Evolutionary conservation across 495 filamentous ascomycete genomes (phyloP).

Genomic region (Oidiodendron maius): DNA sequence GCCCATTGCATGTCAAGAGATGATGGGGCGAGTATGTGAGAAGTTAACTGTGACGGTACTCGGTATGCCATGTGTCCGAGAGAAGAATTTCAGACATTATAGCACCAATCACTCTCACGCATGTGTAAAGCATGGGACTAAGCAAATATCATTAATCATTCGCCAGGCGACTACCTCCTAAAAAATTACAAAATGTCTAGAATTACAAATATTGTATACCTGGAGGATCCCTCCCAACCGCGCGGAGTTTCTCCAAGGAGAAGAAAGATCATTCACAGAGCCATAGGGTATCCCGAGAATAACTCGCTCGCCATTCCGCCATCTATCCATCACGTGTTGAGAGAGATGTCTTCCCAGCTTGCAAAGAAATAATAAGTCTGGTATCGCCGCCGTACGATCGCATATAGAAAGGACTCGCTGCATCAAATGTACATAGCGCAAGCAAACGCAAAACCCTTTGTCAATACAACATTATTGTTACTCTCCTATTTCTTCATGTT

Average conservation of each 20-base stretch:
- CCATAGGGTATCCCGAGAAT: background rate
- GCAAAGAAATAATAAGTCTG: conserved; percentile 10
- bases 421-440: conserved; percentile 10
- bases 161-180: background rate
- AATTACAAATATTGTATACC: background rate
- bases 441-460: conserved; percentile 30
- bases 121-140: background rate
- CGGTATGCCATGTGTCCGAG: no score
- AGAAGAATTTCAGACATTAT: no score
- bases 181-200: background rate
- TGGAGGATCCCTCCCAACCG: background rate
- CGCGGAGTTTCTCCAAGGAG: background rate
- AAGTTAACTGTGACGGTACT: no score
- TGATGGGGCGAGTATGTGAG: no score
- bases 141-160: background rate
- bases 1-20: no score
- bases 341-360: background rate
- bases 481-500: background rate
- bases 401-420: conserved; percentile 2
- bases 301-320: background rate
- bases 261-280: background rate
- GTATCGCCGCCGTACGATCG: conserved; percentile 18
- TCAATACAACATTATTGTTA: background rate
- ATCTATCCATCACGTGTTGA: background rate
- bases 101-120: no score